Percentiles rank a stretch among this genome's conserved stretches.
Evolutionary conservation across 371 early-diverging fungal species (phyloP).

Genomic region (Coemansia sp.): DNA sequence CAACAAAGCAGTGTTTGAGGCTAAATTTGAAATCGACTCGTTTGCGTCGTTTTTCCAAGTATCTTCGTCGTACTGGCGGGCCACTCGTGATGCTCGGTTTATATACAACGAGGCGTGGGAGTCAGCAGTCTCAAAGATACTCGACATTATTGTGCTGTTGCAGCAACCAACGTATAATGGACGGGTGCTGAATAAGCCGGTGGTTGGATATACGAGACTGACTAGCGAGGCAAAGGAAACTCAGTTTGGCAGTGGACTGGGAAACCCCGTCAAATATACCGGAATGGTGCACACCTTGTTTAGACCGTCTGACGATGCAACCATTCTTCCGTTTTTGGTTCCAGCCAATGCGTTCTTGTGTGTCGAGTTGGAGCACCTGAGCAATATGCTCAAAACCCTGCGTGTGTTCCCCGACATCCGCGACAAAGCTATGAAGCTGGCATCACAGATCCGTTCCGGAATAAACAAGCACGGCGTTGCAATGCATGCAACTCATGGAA

Average conservation of each 20-base stretch:
- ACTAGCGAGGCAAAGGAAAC: slow-evolving; percentile 57
- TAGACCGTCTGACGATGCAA: slow-evolving; percentile 64
- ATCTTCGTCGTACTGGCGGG: slow-evolving; percentile 28
- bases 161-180: slow-evolving; percentile 31
- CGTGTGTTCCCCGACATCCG: slow-evolving; percentile 32
- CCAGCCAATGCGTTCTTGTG: slow-evolving; percentile 64
- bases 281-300: slow-evolving; percentile 62
- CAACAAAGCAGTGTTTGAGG: slow-evolving; percentile 35
- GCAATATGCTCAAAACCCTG: slow-evolving; percentile 28
- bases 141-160: slow-evolving; percentile 7
- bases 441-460: slow-evolving; percentile 54
- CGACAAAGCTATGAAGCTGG: slow-evolving; percentile 35
- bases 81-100: slow-evolving; percentile 30
- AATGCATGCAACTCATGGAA: slow-evolving; percentile 55
- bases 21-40: slow-evolving; percentile 49
- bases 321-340: slow-evolving; percentile 60
- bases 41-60: slow-evolving; percentile 44
- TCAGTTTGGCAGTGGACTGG: slow-evolving; percentile 55
- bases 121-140: slow-evolving; percentile 17
- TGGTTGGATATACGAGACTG: slow-evolving; percentile 34
- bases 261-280: slow-evolving; percentile 55
- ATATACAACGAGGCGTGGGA: slow-evolving; percentile 21
- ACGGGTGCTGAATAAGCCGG: slow-evolving; percentile 7
- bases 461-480: slow-evolving; percentile 56
- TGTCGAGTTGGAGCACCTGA: slow-evolving; percentile 56